Conservation (phyloP, 1,284 basidiomycete species). For the Heliocybe sulcata region DNA sequence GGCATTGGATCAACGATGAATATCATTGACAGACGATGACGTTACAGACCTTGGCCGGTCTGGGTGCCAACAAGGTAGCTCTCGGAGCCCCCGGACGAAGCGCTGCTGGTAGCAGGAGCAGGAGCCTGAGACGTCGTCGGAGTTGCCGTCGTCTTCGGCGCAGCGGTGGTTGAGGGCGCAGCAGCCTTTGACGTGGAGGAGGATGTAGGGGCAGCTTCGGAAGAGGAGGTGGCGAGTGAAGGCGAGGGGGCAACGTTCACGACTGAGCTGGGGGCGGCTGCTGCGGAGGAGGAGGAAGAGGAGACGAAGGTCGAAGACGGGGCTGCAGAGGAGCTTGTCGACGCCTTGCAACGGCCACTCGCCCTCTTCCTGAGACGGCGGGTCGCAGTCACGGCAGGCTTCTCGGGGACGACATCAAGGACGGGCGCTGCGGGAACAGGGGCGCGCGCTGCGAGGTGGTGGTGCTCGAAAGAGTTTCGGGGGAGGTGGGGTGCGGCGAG, state of each 20-base stretch:
- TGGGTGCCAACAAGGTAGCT: slow-evolving; percentile 39
- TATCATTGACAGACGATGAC: slow-evolving; percentile 4
- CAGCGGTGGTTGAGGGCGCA: slow-evolving; percentile 12
- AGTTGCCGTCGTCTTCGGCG: slow-evolving; percentile 1
- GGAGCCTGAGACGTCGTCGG: not conserved
- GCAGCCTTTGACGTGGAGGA: slow-evolving; percentile 13
- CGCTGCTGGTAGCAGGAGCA: not conserved
- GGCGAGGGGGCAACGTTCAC: slow-evolving; percentile 3
- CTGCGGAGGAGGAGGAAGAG: slow-evolving; percentile 5
- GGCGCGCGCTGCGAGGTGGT: slow-evolving; percentile 24
- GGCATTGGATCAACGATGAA: slow-evolving; percentile 4
- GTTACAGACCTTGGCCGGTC: slow-evolving; percentile 37
- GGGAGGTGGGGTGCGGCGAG: slow-evolving; percentile 37
- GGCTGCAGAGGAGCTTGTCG: slow-evolving; percentile 11
- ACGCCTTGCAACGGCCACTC: slow-evolving; percentile 18
- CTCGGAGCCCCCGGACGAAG: slow-evolving; percentile 6
- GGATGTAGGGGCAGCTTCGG: slow-evolving; percentile 15
- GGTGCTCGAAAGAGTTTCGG: slow-evolving; percentile 25
- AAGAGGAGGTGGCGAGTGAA: slow-evolving; percentile 11
- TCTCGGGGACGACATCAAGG: slow-evolving; percentile 12
- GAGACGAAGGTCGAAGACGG: not conserved
- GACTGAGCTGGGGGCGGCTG: not conserved
- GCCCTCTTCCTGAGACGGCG: slow-evolving; percentile 17
- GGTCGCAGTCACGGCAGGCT: slow-evolving; percentile 19
- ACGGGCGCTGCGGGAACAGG: slow-evolving; percentile 24